A percentile compares a stretch with the other conserved stretches of the same genome.
Evolutionary conservation across 441 rosid species (phyloP).

Genomic region (Euphorbia celastroides): DNA sequence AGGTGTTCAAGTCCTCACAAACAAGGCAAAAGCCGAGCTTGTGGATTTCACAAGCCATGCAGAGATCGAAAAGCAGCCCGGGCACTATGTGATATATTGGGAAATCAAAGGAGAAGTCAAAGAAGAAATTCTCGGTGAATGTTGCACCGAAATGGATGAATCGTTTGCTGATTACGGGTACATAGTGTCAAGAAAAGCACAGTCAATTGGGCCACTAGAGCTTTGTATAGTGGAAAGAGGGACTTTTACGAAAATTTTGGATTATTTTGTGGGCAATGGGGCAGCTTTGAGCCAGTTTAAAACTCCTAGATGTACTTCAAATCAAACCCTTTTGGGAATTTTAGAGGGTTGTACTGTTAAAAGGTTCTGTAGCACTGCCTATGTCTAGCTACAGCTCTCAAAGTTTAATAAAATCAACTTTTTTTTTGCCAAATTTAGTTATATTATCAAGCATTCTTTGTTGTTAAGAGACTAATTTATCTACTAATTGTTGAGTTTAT

Average conservation of each 20-base stretch:
- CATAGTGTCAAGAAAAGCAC: constrained; percentile 61
- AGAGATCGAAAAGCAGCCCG: constrained; percentile 43
- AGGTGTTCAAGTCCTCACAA: constrained; percentile 41
- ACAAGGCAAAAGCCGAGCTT: constrained; percentile 47
- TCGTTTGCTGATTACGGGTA: constrained; percentile 76
- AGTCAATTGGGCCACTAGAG: constrained; percentile 77
- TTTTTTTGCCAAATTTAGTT: too few species aligned
- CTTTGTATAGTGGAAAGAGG: constrained; percentile 64
- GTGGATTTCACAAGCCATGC: constrained; percentile 90
- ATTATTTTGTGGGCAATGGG: constrained; percentile 55
- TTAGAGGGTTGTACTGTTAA: constrained; percentile 53
- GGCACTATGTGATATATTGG: constrained; percentile 89
- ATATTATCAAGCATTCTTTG: too few species aligned
- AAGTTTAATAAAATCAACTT: too few species aligned
- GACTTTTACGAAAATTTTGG: constrained; percentile 67
- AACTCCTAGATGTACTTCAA: constrained; percentile 81
- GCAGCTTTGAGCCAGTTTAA: constrained; percentile 83
- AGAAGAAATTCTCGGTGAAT: constrained; percentile 51
- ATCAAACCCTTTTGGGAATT: constrained; percentile 48
- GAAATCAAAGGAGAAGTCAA: constrained; percentile 73
- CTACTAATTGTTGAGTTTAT: too few species aligned
- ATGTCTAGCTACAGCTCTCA: constrained; percentile 15
- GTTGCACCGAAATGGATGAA: constrained; percentile 69
- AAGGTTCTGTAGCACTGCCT: constrained; percentile 61
- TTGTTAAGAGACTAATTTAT: too few species aligned